Evolutionary conservation across 306 rosid species (phyloP), one percentile per base, ranked within the genome.

Genomic region (Begonia loranthoides): DNA sequence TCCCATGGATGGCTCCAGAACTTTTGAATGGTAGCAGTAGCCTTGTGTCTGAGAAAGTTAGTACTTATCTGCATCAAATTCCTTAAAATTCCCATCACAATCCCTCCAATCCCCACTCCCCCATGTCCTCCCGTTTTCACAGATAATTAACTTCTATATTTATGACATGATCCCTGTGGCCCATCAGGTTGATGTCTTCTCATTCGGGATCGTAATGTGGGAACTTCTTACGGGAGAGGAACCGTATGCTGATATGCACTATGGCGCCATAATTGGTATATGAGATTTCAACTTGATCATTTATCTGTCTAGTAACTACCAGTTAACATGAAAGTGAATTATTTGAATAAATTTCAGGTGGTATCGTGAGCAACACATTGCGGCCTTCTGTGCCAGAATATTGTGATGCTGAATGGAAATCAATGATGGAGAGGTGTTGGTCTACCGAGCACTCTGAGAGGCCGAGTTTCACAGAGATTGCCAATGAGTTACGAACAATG

Each of bases 1-100:
- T 87, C 48, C 96, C 94, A 0, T 81, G 96, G 96, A 87, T 87
- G 94, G 96, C 96, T 34, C 93, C 94, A 2, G 96, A 87, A 62
- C 80, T 87, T 58, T 65, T 88, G 75, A 88, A 84, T 48, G 96
- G 96, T 60, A 84, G 93, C 62, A 83, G 94, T 50, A 84, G 81
- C 79, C 85, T 81, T 63, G 96, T 88, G 24, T 88, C 94, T 36
- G 96, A 84, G 70, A 88, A 88, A 94, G 96, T 87, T 56, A 57
- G 56, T 63, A 38, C 48, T 68, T 33, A 39, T 40, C 9, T 15
- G 7, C 11, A 55, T 66, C n/a, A 28, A 13, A 3, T 14, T 7
- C 16, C 14, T 50, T 53, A 28, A 17, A 10, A 48, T 7, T 45
- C 53, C 22, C 48, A 21, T 33, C 50, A 8, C 58, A 28, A 6